Evolutionary conservation across 23 red algal species (phyloP).

Genomic region (Agarophyton chilense): DNA sequence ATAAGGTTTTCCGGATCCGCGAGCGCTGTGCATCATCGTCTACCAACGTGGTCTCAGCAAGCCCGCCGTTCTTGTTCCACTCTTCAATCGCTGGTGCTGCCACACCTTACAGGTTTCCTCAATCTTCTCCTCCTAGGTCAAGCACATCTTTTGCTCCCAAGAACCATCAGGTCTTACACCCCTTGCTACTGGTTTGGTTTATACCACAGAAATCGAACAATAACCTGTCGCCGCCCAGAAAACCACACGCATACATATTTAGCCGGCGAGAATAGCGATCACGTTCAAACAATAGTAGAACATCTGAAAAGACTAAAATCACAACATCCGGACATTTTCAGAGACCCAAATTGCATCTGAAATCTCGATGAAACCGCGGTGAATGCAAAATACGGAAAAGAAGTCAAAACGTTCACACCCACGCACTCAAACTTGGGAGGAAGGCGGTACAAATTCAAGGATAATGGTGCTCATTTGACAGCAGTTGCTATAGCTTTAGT

Average conservation of each 20-base stretch:
- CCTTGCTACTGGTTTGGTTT: no score
- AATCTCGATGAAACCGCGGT: conserved; percentile 38
- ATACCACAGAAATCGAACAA: no score
- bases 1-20: no score
- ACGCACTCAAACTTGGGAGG: background rate
- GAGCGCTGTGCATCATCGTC: no score
- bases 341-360: background rate
- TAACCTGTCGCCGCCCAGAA: no score
- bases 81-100: no score
- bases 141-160: no score
- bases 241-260: background rate
- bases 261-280: background rate
- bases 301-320: background rate
- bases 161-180: no score
- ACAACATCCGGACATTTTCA: background rate
- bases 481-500: background rate
- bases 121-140: no score
- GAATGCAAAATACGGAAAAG: background rate
- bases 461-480: background rate
- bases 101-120: no score
- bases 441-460: background rate
- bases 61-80: no score
- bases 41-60: no score
- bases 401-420: background rate
- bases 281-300: background rate